A percentile compares a stretch with the other conserved stretches of the same genome.
These are phyloP conservation scores for Backusella parvicylindrica DNA, from an alignment of 192 early-diverging fungal species.

Conservation along the genomic window DNA sequence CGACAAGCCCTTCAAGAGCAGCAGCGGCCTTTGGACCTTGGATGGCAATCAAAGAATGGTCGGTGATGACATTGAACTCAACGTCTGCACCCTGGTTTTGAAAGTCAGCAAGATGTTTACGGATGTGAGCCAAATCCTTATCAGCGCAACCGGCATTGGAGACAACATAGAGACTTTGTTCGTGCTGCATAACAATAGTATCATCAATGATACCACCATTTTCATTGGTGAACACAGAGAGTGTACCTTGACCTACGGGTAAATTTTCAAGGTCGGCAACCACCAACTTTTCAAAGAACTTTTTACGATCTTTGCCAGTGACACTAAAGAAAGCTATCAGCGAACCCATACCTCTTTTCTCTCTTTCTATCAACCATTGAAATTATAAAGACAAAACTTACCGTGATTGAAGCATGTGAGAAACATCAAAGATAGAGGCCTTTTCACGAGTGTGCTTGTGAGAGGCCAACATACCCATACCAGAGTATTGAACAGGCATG, in stretches of 20 bases:
- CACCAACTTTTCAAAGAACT: slow-evolving; percentile 87
- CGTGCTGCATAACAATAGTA: slow-evolving; percentile 89
- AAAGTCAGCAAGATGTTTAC: slow-evolving; percentile 72
- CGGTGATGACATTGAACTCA: slow-evolving; percentile 80
- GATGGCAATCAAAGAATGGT: slow-evolving; percentile 87
- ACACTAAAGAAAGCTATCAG: slow-evolving; percentile 45
- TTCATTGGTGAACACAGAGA: slow-evolving; percentile 95
- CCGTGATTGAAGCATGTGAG: slow-evolving; percentile 96
- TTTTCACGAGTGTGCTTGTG: slow-evolving; percentile 86
- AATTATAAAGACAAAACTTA: slow-evolving; percentile 27
- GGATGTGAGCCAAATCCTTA: slow-evolving; percentile 91
- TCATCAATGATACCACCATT: slow-evolving; percentile 98
- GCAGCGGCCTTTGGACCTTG: slow-evolving; percentile 83
- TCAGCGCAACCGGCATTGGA: slow-evolving; percentile 97
- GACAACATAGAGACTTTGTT: slow-evolving; percentile 85
- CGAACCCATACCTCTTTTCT: too few species aligned
- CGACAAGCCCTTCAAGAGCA: slow-evolving; percentile 60
- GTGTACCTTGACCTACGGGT: slow-evolving; percentile 72
- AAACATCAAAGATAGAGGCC: slow-evolving; percentile 96
- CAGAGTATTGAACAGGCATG: slow-evolving; percentile 93
- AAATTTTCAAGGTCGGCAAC: slow-evolving; percentile 87
- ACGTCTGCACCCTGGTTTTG: slow-evolving; percentile 88
- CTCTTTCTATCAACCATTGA: not conserved
- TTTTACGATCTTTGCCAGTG: slow-evolving; percentile 79
- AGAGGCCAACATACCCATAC: slow-evolving; percentile 81